Conservation (phyloP, 768 basidiomycete genomes). For the Boletus barrowsii region DNA sequence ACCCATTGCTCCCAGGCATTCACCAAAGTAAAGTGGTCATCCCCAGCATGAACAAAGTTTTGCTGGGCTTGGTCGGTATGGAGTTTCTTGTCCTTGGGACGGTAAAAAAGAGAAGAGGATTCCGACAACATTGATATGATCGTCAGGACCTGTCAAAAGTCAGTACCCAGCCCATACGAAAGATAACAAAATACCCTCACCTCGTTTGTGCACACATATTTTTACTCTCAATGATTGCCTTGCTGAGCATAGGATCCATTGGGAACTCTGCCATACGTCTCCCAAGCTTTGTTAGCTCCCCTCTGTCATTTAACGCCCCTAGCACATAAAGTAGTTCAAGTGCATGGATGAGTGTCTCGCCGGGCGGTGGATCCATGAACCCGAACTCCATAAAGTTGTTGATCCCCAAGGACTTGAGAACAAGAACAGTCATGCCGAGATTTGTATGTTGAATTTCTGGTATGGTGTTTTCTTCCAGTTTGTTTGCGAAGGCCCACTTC, state of each 20-base stretch:
- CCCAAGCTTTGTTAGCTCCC: constrained; percentile 94
- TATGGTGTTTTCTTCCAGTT: constrained; percentile 94
- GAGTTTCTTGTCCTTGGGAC: constrained; percentile 97
- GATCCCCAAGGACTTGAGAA: constrained; percentile 96
- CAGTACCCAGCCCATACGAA: neutral
- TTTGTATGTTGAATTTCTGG: constrained; percentile 99
- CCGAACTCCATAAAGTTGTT: constrained; percentile 98
- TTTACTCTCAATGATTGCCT: constrained; percentile 92
- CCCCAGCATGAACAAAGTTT: constrained; percentile 93
- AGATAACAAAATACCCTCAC: constrained; percentile 39
- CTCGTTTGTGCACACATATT: constrained; percentile 94
- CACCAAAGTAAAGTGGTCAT: constrained; percentile 95
- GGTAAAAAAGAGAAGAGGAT: constrained; percentile 90
- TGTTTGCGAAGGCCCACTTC: constrained; percentile 96
- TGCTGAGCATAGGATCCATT: constrained; percentile 96
- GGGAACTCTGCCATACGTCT: constrained; percentile 99
- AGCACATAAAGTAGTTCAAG: constrained; percentile 92
- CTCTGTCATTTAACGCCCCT: constrained; percentile 93
- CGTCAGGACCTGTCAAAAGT: constrained; percentile 68
- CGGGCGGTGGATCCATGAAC: constrained; percentile 97
- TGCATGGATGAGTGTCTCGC: constrained; percentile 94
- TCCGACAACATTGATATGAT: constrained; percentile 98
- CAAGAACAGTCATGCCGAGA: constrained; percentile 88
- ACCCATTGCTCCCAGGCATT: constrained; percentile 99
- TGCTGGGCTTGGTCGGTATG: constrained; percentile 97